phyloP scores from a whole-genome alignment of 169 alveolate genomes.

The Fabrea salina region DNA sequence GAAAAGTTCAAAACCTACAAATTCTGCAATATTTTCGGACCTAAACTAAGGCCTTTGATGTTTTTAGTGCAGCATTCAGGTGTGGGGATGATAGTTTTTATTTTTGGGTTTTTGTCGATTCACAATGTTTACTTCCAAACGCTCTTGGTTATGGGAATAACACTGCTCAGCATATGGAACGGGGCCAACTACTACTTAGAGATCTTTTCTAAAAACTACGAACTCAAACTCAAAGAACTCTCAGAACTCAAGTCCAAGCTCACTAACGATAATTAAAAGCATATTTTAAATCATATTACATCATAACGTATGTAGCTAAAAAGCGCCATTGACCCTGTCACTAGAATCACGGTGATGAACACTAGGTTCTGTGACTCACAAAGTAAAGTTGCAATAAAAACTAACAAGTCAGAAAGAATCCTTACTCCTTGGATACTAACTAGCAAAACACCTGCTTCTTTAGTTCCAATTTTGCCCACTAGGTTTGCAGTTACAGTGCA shows the following conservation, averaged over 20 bases:
- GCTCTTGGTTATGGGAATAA: neutral
- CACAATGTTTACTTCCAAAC: constrained; percentile 19
- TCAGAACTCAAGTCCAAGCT: constrained; percentile 33
- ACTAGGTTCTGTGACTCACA: too few relatives aligned
- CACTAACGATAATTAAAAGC: constrained; percentile 1
- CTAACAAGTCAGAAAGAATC: too few relatives aligned
- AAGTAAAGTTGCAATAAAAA: too few relatives aligned
- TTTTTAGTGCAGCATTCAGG: constrained; percentile 39
- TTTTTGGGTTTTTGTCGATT: constrained; percentile 5
- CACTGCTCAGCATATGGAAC: constrained; percentile 45
- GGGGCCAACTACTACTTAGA: constrained; percentile 69
- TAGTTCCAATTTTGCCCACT: too few relatives aligned
- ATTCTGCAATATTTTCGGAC: constrained; percentile 37
- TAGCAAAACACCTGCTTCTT: too few relatives aligned
- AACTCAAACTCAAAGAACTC: constrained; percentile 31
- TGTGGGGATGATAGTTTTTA: neutral
- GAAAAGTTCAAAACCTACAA: neutral
- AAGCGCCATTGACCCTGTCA: too few relatives aligned
- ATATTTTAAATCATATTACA: too few relatives aligned
- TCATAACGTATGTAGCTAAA: too few relatives aligned
- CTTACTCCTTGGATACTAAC: too few relatives aligned
- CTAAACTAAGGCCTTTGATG: constrained; percentile 37
- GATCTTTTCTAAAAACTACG: constrained; percentile 53
- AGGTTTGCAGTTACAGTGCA: too few relatives aligned
- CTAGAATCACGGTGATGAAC: too few relatives aligned